Evolutionary conservation across 495 filamentous ascomycete species (phyloP), one percentile per base, ranked within the genome.

Genomic region (Aspergillus funiculosus): DNA sequence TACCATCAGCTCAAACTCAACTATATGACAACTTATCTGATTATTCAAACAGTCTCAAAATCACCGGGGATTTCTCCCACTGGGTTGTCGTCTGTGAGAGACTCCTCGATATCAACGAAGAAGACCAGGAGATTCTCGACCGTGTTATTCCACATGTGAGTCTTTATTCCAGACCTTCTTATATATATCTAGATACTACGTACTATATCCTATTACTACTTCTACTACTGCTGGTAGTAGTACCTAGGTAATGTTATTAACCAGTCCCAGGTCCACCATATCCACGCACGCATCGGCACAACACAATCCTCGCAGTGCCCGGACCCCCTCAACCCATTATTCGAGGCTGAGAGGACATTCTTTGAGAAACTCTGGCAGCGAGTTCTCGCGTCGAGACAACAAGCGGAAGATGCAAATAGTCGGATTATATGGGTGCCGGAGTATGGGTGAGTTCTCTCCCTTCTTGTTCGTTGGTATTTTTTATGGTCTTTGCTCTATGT

Each of bases 251-350:
- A 17, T n/a, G 8, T 9, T 46, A 31, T 11, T 38, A 38, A 21
- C 20, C 8, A 9, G 1, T 10, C 8, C 5, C 17, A 63, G 57
- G 60, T 63, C 6, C 41, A 43, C n/a, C 58, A 63, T 32, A 58
- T 61, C 8, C 60, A 63, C 20, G 38, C 60, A 0, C 42, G 60
- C 51, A 63, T 57, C 7, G 60, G 60, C 26, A 63, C 60, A 25
- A 61, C 56, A 2, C 58, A 63, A 26, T 52, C 60, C 3, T 63
- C 60, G 6, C 60, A 63, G 24, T 59, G 55, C 21, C 60, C 60
- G 0, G 55, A 63, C 5, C 60, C 60, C 3, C 35, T 53, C 1
- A 55, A 61, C 35, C 48, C 53, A 1, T 36, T 49, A 17, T 63
- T 61, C 13, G 47, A 50, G 13, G 28, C 53, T 24, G 60, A 63